phyloP scores from a whole-genome alignment of 371 early-diverging fungal genomes.

The Rhizopus arrhizus region DNA sequence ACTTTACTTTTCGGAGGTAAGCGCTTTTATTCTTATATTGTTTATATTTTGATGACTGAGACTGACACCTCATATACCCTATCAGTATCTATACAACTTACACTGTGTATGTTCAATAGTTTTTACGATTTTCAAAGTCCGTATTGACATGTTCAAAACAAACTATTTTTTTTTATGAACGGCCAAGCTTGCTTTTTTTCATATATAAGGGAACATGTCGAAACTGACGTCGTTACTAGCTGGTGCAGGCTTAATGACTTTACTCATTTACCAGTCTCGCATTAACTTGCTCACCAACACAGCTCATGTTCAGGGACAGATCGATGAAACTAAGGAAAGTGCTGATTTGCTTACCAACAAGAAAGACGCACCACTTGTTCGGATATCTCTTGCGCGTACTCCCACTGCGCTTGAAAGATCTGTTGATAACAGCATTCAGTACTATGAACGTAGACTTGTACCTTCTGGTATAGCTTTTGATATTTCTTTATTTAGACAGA shows the following conservation, averaged over 20 bases:
- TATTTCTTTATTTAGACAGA: not conserved
- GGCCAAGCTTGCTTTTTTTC: too few relatives aligned
- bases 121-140: too few relatives aligned
- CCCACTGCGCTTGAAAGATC: conserved; percentile 19
- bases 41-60: too few relatives aligned
- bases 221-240: conserved; percentile 36
- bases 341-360: conserved; percentile 15
- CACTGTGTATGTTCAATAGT: too few relatives aligned
- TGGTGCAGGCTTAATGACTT: conserved; percentile 36
- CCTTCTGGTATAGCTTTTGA: conserved; percentile 29
- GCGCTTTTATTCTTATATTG: too few relatives aligned
- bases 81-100: too few relatives aligned
- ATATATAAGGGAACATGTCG: too few relatives aligned
- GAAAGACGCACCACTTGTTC: conserved; percentile 1
- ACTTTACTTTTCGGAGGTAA: too few relatives aligned
- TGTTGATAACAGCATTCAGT: conserved; percentile 19
- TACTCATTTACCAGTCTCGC: conserved; percentile 38
- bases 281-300: conserved; percentile 29
- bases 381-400: conserved; percentile 24
- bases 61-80: too few relatives aligned
- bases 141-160: too few relatives aligned
- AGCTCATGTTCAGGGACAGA: conserved; percentile 21
- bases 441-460: conserved; percentile 28
- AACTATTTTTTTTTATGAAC: too few relatives aligned
- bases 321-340: conserved; percentile 23